phyloP scores from a whole-genome alignment of 257 asterid genomes.

The Nicotiana otophora region DNA sequence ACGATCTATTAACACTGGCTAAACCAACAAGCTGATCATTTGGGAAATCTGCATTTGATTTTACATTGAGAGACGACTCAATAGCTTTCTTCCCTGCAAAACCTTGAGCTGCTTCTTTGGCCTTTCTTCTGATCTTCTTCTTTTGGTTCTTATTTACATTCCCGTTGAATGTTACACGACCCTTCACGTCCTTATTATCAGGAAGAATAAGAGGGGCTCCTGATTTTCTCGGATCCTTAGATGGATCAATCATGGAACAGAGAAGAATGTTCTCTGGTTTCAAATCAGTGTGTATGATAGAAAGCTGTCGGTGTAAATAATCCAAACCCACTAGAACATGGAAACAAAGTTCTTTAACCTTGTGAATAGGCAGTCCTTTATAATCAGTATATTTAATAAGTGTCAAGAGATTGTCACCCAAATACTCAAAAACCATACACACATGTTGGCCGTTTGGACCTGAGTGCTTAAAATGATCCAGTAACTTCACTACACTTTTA shows the following conservation, averaged over 20 bases:
- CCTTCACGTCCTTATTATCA: conserved; percentile 48
- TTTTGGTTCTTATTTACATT: conserved; percentile 77
- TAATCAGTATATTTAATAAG: conserved; percentile 76
- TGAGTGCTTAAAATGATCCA: conserved; percentile 91
- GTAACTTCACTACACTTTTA: conserved; percentile 79
- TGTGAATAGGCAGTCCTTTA: conserved; percentile 66
- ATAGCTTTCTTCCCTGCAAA: conserved; percentile 41
- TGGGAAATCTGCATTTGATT: not conserved
- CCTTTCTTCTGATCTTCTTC: conserved; percentile 60
- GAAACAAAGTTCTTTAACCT: conserved; percentile 80
- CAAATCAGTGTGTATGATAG: conserved; percentile 93
- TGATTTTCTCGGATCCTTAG: conserved; percentile 69
- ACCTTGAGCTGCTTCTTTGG: conserved; percentile 64
- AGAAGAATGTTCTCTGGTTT: conserved; percentile 92
- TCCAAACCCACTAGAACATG: conserved; percentile 82
- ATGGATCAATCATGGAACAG: conserved; percentile 59
- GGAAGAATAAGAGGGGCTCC: conserved; percentile 55
- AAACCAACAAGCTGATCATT: conserved; percentile 28
- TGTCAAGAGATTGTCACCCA: conserved; percentile 87
- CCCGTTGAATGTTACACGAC: conserved; percentile 36
- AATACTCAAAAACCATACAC: conserved; percentile 88
- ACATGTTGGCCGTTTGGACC: conserved; percentile 96
- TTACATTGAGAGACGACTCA: conserved; percentile 1
- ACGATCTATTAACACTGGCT: conserved; percentile 28
- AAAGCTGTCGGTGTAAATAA: conserved; percentile 79